Conservation (phyloP, 352 stramenopile genomes). For the Phytophthora kernoviae region DNA sequence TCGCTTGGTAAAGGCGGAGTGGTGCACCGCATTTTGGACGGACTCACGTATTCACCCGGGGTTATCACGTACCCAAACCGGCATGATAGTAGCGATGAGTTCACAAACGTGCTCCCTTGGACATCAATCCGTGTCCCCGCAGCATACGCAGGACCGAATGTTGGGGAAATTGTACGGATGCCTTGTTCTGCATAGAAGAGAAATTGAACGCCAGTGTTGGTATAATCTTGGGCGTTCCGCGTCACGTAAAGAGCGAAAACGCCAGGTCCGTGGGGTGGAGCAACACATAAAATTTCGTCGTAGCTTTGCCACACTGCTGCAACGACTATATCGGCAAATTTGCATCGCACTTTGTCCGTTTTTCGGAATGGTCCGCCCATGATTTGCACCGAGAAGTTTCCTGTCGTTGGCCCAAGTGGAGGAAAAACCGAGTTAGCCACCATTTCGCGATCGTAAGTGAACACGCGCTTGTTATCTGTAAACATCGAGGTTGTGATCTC, state of each 20-base stretch:
- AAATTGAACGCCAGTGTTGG: constrained; percentile 64
- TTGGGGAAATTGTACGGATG: constrained; percentile 79
- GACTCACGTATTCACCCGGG: constrained; percentile 82
- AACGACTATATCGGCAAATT: constrained; percentile 84
- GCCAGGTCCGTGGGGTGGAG: constrained; percentile 69
- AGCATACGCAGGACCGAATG: constrained; percentile 83
- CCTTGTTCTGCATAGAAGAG: constrained; percentile 84
- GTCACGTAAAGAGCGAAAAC: constrained; percentile 87
- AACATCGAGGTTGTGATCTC: constrained; percentile 32
- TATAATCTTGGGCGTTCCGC: constrained; percentile 94
- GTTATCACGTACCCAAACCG: constrained; percentile 87
- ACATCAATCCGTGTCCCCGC: constrained; percentile 88
- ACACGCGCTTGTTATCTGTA: constrained; percentile 49
- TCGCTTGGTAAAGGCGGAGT: constrained; percentile 72
- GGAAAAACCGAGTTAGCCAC: constrained; percentile 79
- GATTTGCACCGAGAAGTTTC: constrained; percentile 91
- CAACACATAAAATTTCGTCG: constrained; percentile 74
- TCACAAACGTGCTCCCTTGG: constrained; percentile 88
- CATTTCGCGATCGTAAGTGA: constrained; percentile 84
- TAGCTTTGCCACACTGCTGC: constrained; percentile 62
- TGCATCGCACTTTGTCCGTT: constrained; percentile 78
- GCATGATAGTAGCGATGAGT: constrained; percentile 84
- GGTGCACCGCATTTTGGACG: constrained; percentile 82
- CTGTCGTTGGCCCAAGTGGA: constrained; percentile 64
- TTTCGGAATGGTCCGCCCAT: constrained; percentile 82